These are phyloP conservation scores for Aristolochia contorta DNA, from an alignment of 164 flowering plant genomes.

Conservation along the genomic window DNA sequence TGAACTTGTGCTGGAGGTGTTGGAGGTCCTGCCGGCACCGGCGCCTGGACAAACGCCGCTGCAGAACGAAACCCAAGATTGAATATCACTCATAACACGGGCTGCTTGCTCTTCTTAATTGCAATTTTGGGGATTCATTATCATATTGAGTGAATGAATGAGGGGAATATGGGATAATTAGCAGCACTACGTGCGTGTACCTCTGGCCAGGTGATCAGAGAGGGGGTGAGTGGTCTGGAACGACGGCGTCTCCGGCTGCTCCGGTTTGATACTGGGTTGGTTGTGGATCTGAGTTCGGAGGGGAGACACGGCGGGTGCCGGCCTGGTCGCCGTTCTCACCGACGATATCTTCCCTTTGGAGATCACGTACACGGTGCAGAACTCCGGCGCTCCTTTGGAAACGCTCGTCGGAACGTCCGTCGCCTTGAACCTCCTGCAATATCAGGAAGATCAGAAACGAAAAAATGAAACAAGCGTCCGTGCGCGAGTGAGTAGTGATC, in stretches of 20 bases:
- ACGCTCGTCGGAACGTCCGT: slow-evolving; percentile 32
- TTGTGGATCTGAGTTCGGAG: slow-evolving; percentile 16
- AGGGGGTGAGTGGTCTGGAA: neutral
- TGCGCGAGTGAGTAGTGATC: too few species aligned
- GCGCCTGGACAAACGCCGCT: neutral
- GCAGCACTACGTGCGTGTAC: too few species aligned
- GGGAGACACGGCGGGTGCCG: slow-evolving; percentile 38
- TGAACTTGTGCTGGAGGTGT: neutral
- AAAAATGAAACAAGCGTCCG: too few species aligned
- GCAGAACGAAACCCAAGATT: neutral
- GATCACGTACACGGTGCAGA: slow-evolving; percentile 60
- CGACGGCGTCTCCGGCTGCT: neutral
- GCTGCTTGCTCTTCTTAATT: too few species aligned
- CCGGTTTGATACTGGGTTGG: slow-evolving; percentile 1
- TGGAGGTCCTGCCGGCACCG: neutral
- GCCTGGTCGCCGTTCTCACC: slow-evolving; percentile 36
- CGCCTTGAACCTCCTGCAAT: slow-evolving; percentile 47
- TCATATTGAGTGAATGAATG: too few species aligned
- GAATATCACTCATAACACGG: too few species aligned
- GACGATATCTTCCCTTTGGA: slow-evolving; percentile 58
- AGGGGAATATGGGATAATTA: too few species aligned
- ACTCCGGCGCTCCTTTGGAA: slow-evolving; percentile 61
- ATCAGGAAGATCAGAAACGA: too few species aligned
- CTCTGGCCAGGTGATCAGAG: neutral
- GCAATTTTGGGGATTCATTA: too few species aligned